Percentiles rank a stretch among this genome's conserved stretches.
These are phyloP conservation scores for Sclerospora graminicola DNA, from an alignment of 352 stramenopile species.

Conservation along the genomic window DNA sequence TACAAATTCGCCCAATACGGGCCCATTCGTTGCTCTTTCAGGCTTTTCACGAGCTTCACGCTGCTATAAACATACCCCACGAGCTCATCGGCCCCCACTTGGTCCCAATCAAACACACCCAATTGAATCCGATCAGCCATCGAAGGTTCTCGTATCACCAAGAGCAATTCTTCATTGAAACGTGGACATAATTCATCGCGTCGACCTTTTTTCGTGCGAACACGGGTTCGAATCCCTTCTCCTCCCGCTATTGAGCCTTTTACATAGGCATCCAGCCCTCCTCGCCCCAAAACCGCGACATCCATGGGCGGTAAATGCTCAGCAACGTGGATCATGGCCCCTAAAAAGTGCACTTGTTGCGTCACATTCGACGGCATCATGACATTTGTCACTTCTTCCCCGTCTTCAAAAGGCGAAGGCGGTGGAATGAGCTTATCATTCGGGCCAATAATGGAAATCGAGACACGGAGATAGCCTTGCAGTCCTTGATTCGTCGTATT, in stretches of 20 bases:
- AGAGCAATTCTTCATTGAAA: constrained; percentile 74
- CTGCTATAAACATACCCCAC: constrained; percentile 65
- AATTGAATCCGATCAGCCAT: constrained; percentile 74
- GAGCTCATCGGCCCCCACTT: constrained; percentile 61
- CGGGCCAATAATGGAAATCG: constrained; percentile 81
- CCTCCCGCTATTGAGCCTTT: constrained; percentile 45
- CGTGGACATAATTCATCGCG: constrained; percentile 53
- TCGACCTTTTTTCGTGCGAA: constrained; percentile 66
- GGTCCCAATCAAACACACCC: constrained; percentile 67
- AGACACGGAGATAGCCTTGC: constrained; percentile 86
- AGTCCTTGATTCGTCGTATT: constrained; percentile 78
- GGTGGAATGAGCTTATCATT: constrained; percentile 72
- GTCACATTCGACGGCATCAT: constrained; percentile 72
- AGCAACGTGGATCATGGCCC: constrained; percentile 49
- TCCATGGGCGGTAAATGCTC: constrained; percentile 75
- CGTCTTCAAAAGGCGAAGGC: constrained; percentile 44
- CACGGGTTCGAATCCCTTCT: constrained; percentile 54
- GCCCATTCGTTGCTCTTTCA: constrained; percentile 38
- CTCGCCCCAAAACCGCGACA: constrained; percentile 42
- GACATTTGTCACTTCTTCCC: constrained; percentile 46
- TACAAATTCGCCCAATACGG: constrained; percentile 80
- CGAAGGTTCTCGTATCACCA: constrained; percentile 67
- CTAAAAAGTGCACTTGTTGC: constrained; percentile 68
- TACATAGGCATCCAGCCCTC: constrained; percentile 65
- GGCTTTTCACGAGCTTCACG: constrained; percentile 58